A percentile compares a stretch with the other conserved stretches of the same genome.
Conservation (phyloP, 2,329 filamentous ascomycete genomes). For the Fusarium zealandicum region DNA sequence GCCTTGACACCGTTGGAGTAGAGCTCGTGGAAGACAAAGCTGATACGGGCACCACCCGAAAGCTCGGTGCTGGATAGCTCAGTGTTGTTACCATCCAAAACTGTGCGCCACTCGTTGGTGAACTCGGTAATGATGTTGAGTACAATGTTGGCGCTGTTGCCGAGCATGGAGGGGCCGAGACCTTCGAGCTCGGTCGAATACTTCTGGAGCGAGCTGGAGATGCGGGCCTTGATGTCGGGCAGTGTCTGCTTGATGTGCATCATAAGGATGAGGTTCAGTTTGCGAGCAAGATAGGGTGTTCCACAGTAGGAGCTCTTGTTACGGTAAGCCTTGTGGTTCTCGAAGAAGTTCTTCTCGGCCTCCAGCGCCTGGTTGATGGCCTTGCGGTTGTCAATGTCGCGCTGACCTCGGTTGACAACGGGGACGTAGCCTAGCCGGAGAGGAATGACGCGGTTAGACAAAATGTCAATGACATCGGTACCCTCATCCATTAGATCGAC, state of each 20-base stretch:
- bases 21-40: constrained; percentile 98
- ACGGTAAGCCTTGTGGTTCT: constrained; percentile 96
- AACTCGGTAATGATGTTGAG: constrained; percentile 99
- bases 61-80: constrained; percentile 94
- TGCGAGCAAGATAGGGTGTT: constrained; percentile 94
- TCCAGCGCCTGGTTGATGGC: constrained; percentile 89
- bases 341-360: constrained; percentile 95
- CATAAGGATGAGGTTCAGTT: constrained; percentile 98
- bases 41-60: constrained; percentile 96
- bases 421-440: constrained; percentile 94
- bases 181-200: constrained; percentile 82
- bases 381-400: constrained; percentile 98
- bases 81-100: constrained; percentile 94
- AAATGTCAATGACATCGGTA: constrained; percentile 97
- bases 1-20: constrained; percentile 98
- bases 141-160: constrained; percentile 95
- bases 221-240: constrained; percentile 97
- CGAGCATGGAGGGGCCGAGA: constrained; percentile 92
- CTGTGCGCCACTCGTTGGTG: constrained; percentile 94
- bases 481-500: constrained; percentile 99
- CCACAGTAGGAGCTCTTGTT: constrained; percentile 99
- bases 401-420: constrained; percentile 96
- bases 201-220: constrained; percentile 91
- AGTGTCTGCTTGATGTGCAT: constrained; percentile 99
- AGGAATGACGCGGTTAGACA: constrained; percentile 96